Base-by-base conservation (phyloP, 495 filamentous ascomycete species). In the Mycothermus thermophilus region DNA sequence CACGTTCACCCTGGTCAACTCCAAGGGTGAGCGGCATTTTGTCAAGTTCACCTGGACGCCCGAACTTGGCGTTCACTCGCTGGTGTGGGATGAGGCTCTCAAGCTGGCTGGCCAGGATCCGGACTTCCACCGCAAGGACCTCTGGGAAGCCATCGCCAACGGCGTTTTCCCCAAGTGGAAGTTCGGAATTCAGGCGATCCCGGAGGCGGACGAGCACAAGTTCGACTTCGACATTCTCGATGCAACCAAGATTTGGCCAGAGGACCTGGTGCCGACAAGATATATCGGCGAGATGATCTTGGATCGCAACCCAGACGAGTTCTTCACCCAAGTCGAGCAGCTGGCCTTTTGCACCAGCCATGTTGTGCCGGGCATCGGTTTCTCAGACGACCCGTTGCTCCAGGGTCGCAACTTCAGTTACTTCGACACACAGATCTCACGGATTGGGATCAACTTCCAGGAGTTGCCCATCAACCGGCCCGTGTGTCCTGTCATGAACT, bases 221-320 rank as follows among this genome's bases (percentile, higher is more conserved):
- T 93, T 93, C 43, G 83, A 93, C 4, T 93, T 93, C 31, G 86
- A 93, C 48, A 79, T 88, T 37, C 66, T 93, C 5, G 86, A 94
- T 44, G 79, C 83, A n/a, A 93, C 86, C 22, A 93, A 94, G 58
- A 48, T 90, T 23, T 93, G 83, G 83, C 86, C 85, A 0, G 82
- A 93, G 46, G 80, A 93, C 25, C 58, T 79, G 1, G 63, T 93
- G 3, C 86, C 86, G 0, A 67, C 88, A 28, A 67, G 77, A 2
- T 79, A 82, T 50, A 83, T 93, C 40, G 85, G 83, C 21, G 71
- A 88, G 57, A 45, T 94, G 8, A 74, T 84, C 35, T 71, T 93
- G 19, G 88, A 93, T 64, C 71, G 74, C 26, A 90, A 84, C 42
- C 60, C 79, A 15, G 82, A 92, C 44, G 83, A 94, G 54, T 94